Conservation (phyloP, 2,329 filamentous ascomycete species). For the Aspergillus fructus region DNA sequence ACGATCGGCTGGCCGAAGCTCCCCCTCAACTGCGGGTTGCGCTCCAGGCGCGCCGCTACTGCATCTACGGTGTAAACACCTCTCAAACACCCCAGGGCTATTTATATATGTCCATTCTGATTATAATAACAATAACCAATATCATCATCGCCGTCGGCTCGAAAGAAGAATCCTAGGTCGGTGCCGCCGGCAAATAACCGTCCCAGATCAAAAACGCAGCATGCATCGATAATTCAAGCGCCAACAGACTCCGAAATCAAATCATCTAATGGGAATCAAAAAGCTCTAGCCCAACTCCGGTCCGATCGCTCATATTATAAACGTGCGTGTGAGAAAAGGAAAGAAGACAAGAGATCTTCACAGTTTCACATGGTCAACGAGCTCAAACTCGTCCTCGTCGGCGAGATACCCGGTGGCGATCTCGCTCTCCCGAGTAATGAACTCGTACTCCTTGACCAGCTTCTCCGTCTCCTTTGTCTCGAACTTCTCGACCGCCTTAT, state of each 20-base stretch:
- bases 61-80: neutral
- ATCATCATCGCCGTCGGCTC: neutral
- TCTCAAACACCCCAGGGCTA: neutral
- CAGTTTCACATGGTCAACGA: conserved; percentile 36
- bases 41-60: neutral
- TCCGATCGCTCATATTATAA: conserved; percentile 10
- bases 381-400: conserved; percentile 44
- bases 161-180: neutral
- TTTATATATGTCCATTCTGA: conserved; percentile 12
- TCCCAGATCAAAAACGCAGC: neutral
- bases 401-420: conserved; percentile 28
- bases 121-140: conserved; percentile 7
- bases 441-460: conserved; percentile 62
- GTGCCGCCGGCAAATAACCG: neutral
- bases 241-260: conserved; percentile 6
- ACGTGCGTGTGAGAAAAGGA: neutral
- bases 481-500: conserved; percentile 59
- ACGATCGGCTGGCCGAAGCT: neutral
- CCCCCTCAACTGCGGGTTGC: neutral
- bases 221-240: neutral
- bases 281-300: conserved; percentile 14
- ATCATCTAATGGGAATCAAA: conserved; percentile 4
- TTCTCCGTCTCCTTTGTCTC: conserved; percentile 62
- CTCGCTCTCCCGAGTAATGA: conserved; percentile 44
- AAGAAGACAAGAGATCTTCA: conserved; percentile 10